Evolutionary conservation across 2,329 filamentous ascomycete species (phyloP).

Genomic region (Fusarium sororula): DNA sequence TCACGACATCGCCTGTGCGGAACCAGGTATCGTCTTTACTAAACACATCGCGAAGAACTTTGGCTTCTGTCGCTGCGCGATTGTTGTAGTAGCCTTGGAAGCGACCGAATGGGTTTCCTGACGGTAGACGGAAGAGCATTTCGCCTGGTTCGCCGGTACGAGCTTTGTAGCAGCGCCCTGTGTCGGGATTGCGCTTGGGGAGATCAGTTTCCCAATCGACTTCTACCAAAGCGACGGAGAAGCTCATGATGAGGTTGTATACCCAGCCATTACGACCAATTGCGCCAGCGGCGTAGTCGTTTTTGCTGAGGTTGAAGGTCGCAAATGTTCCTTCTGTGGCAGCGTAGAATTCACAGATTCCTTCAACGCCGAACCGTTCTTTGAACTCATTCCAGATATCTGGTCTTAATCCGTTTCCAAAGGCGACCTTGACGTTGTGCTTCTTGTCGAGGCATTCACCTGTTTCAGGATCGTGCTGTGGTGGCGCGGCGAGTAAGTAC

Average conservation of each 20-base stretch:
- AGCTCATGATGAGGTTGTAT: conserved; percentile 62
- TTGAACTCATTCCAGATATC: conserved; percentile 89
- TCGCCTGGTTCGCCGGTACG: conserved; percentile 75
- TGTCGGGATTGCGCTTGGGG: conserved; percentile 72
- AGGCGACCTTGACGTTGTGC: conserved; percentile 77
- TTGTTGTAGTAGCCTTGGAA: conserved; percentile 90
- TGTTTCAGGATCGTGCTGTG: conserved; percentile 68
- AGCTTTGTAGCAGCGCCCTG: conserved; percentile 72
- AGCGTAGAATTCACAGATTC: conserved; percentile 83
- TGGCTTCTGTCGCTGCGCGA: conserved; percentile 72
- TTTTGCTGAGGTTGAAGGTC: conserved; percentile 77
- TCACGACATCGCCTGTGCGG: conserved; percentile 82
- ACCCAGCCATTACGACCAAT: conserved; percentile 78
- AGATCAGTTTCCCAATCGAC: conserved; percentile 76
- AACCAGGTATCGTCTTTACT: conserved; percentile 82
- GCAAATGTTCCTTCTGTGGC: conserved; percentile 77
- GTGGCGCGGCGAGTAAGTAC: conserved; percentile 77
- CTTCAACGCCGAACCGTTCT: conserved; percentile 78
- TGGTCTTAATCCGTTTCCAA: conserved; percentile 86
- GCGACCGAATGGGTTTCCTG: conserved; percentile 66
- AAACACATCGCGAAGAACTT: conserved; percentile 79
- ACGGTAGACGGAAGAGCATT: conserved; percentile 75
- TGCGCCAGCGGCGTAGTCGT: conserved; percentile 78
- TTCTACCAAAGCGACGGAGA: conserved; percentile 66
- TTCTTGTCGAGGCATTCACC: conserved; percentile 75